These are phyloP conservation scores for Exophiala viscosa DNA, from an alignment of 2,329 filamentous ascomycete genomes.

Conservation along the genomic window DNA sequence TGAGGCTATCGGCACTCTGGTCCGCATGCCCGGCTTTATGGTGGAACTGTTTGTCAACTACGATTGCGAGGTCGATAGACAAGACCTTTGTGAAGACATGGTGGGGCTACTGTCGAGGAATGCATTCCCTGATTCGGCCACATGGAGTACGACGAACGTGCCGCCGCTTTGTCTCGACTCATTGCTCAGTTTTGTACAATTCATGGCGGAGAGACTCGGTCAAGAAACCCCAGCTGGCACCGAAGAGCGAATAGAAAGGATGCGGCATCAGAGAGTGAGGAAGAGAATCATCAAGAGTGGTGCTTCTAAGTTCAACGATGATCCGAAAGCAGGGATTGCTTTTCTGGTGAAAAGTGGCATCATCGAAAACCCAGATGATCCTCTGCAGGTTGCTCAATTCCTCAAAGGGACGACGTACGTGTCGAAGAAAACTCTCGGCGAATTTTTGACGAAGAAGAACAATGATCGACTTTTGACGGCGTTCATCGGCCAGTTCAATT, in stretches of 20 bases:
- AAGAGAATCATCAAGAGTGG: slow-evolving; percentile 90
- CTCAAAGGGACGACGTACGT: slow-evolving; percentile 81
- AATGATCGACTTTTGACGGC: slow-evolving; percentile 81
- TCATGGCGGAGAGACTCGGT: slow-evolving; percentile 79
- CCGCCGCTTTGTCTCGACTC: slow-evolving; percentile 92
- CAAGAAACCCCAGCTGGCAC: slow-evolving; percentile 58
- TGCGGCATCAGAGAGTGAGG: slow-evolving; percentile 69
- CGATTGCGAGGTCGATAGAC: slow-evolving; percentile 87
- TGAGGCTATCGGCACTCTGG: slow-evolving; percentile 86
- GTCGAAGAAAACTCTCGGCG: slow-evolving; percentile 85
- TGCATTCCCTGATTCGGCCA: slow-evolving; percentile 92
- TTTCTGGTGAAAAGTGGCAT: slow-evolving; percentile 83
- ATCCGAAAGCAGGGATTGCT: slow-evolving; percentile 80
- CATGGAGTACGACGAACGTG: slow-evolving; percentile 98
- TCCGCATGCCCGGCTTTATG: slow-evolving; percentile 91
- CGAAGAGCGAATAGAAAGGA: slow-evolving; percentile 59
- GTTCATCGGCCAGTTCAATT: slow-evolving; percentile 86
- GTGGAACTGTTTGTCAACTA: slow-evolving; percentile 96
- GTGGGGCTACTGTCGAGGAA: slow-evolving; percentile 88
- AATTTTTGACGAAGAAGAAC: slow-evolving; percentile 85
- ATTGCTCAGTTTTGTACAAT: slow-evolving; percentile 84
- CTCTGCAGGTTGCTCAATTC: slow-evolving; percentile 77
- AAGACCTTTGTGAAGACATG: slow-evolving; percentile 92
- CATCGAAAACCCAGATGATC: slow-evolving; percentile 70
- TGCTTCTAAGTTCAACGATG: slow-evolving; percentile 90